Evolutionary conservation across 2,329 filamentous ascomycete species (phyloP).

Genomic region (Ceratocystis diversiconidia): DNA sequence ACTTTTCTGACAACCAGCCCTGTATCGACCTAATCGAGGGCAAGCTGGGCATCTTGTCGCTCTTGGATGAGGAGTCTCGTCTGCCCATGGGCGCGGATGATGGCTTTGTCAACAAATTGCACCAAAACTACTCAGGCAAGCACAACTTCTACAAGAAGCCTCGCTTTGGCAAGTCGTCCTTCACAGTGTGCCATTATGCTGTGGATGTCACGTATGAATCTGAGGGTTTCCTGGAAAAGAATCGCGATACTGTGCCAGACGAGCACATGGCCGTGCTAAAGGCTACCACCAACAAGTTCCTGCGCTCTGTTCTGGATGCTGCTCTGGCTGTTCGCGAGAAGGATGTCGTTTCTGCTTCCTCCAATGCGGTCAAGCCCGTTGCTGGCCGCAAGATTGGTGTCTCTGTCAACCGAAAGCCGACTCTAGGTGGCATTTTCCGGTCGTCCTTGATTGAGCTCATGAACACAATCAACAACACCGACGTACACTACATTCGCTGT

Average conservation of each 20-base stretch:
- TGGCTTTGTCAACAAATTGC: slow-evolving; percentile 89
- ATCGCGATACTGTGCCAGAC: slow-evolving; percentile 93
- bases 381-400: slow-evolving; percentile 78
- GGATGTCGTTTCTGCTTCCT: slow-evolving; percentile 51
- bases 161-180: slow-evolving; percentile 89
- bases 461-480: slow-evolving; percentile 92
- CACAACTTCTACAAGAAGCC: slow-evolving; percentile 98
- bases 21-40: slow-evolving; percentile 98
- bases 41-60: slow-evolving; percentile 80
- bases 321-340: slow-evolving; percentile 82
- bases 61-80: slow-evolving; percentile 91
- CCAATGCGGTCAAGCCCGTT: slow-evolving; percentile 62
- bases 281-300: slow-evolving; percentile 70
- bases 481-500: slow-evolving; percentile 97
- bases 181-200: slow-evolving; percentile 97
- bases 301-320: slow-evolving; percentile 70
- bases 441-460: slow-evolving; percentile 96
- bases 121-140: slow-evolving; percentile 87
- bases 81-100: slow-evolving; percentile 96
- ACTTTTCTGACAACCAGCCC: slow-evolving; percentile 97
- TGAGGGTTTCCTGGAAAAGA: slow-evolving; percentile 98
- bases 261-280: slow-evolving; percentile 92
- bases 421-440: slow-evolving; percentile 95
- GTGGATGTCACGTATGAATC: slow-evolving; percentile 98
- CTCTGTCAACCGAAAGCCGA: slow-evolving; percentile 89